These are phyloP conservation scores for Eleusine coracana DNA, from an alignment of 176 grass and related monocot genomes.

Conservation along the genomic window DNA sequence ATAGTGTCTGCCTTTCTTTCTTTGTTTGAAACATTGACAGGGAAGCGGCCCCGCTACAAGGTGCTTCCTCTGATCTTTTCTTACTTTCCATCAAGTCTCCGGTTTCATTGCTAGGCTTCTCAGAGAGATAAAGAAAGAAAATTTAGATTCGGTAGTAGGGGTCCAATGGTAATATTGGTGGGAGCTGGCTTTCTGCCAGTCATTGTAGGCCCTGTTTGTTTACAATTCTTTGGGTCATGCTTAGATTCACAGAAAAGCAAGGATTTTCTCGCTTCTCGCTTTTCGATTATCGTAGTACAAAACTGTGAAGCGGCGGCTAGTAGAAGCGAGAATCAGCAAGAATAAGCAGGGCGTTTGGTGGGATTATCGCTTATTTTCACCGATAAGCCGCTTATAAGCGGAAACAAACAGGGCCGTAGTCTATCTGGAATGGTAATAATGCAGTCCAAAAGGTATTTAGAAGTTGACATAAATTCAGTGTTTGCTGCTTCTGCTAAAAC, in stretches of 20 bases:
- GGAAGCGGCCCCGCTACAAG: conserved; percentile 77
- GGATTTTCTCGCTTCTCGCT: too few relatives aligned
- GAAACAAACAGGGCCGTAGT: not conserved
- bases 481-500: conserved; percentile 16
- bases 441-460: not conserved
- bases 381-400: too few relatives aligned
- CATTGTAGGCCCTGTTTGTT: not conserved
- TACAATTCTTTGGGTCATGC: too few relatives aligned
- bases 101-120: not conserved
- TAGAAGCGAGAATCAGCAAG: too few relatives aligned
- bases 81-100: not conserved
- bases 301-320: too few relatives aligned
- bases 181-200: not conserved
- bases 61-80: conserved; percentile 39
- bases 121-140: not conserved
- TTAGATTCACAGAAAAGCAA: too few relatives aligned
- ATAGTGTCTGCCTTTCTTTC: conserved; percentile 86
- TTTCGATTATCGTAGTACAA: too few relatives aligned
- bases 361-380: too few relatives aligned
- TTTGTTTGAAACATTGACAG: conserved; percentile 82
- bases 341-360: too few relatives aligned
- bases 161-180: not conserved
- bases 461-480: not conserved
- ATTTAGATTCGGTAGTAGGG: not conserved
- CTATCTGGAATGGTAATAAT: not conserved